A percentile compares a stretch with the other conserved stretches of the same genome.
phyloP scores from a whole-genome alignment of 2,329 filamentous ascomycete species.

The Aureobasidium sp. region DNA sequence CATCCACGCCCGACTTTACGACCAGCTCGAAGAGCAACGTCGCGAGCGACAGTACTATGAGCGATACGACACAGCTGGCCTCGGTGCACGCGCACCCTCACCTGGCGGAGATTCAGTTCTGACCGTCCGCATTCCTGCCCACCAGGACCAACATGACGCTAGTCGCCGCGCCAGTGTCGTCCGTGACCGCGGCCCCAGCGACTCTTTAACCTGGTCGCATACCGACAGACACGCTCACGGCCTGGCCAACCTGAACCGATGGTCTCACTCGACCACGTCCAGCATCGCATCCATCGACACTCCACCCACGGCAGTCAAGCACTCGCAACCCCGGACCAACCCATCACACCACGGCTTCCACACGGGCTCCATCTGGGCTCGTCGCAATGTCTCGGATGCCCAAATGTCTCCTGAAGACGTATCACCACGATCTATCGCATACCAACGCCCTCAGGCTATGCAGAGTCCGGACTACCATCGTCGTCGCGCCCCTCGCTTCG shows the following conservation, averaged over 20 bases:
- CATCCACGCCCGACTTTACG: not conserved
- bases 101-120: conserved; percentile 1
- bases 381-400: conserved; percentile 2
- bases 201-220: not conserved
- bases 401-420: conserved; percentile 12
- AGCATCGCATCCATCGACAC: conserved; percentile 35
- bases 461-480: conserved; percentile 9
- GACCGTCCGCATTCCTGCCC: conserved; percentile 6
- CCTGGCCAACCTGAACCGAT: conserved; percentile 47
- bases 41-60: not conserved
- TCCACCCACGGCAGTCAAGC: not conserved
- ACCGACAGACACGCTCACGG: conserved; percentile 29
- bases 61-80: not conserved
- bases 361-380: conserved; percentile 7
- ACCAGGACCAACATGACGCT: not conserved
- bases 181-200: not conserved
- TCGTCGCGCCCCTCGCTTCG: conserved; percentile 1
- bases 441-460: not conserved
- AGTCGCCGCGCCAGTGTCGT: not conserved
- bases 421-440: not conserved
- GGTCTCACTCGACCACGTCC: conserved; percentile 51
- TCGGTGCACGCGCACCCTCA: not conserved
- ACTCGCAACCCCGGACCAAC: not conserved
- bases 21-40: not conserved
- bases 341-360: conserved; percentile 3